A percentile compares a stretch with the other conserved stretches of the same genome.
Conservation (phyloP, 2,329 filamentous ascomycete species). For the Colletotrichum sp. region DNA sequence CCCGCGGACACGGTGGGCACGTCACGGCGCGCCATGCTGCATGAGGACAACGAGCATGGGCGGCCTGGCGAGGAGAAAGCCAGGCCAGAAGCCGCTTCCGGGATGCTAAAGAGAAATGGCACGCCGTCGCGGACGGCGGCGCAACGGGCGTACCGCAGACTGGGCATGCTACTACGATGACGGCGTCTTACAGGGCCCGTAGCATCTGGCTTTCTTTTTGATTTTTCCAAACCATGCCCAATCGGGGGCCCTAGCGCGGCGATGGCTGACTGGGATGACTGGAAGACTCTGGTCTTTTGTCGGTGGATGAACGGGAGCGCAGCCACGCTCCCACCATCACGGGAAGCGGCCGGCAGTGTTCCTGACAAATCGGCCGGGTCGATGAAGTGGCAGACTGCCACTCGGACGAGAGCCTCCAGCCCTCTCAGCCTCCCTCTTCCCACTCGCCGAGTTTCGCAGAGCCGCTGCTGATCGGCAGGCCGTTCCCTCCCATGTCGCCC, state of each 20-base stretch:
- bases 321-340: neutral
- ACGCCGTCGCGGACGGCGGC: slow-evolving; percentile 10
- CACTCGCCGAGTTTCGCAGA: slow-evolving; percentile 1
- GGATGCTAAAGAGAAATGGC: neutral
- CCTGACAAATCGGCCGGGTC: neutral
- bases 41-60: neutral
- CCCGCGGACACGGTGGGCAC: neutral
- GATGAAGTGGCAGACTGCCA: neutral
- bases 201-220: neutral
- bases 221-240: neutral
- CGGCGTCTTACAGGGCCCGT: slow-evolving; percentile 4
- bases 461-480: slow-evolving; percentile 17
- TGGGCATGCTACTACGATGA: slow-evolving; percentile 5
- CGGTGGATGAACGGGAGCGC: neutral
- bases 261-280: neutral
- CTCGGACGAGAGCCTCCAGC: neutral
- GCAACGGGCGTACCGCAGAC: slow-evolving; percentile 14
- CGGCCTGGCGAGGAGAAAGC: neutral
- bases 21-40: slow-evolving; percentile 13
- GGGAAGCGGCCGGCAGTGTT: neutral
- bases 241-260: neutral
- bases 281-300: neutral
- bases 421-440: neutral
- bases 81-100: slow-evolving; percentile 15
- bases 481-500: neutral